These are phyloP conservation scores for Pyracantha coccinea DNA, from an alignment of 331 rosid species.

Conservation along the genomic window DNA sequence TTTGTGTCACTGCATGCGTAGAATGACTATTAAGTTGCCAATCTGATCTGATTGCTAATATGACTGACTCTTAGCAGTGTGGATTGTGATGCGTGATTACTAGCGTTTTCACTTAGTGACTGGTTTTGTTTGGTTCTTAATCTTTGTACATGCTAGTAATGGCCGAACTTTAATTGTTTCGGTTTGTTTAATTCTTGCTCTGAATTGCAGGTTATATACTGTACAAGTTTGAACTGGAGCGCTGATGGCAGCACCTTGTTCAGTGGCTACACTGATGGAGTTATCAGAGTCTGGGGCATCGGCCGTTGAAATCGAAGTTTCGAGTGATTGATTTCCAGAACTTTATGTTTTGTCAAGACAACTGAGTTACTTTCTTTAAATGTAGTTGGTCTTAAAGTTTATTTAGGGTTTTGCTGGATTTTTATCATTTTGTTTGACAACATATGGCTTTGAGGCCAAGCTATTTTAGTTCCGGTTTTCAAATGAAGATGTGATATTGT, in stretches of 20 bases:
- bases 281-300: constrained; percentile 89
- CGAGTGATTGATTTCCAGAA: constrained; percentile 12
- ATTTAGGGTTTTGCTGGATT: constrained; percentile 28
- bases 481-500: constrained; percentile 9
- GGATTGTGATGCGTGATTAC: no score
- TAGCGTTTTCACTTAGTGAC: no score
- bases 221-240: constrained; percentile 97
- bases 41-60: no score
- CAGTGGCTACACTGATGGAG: constrained; percentile 93
- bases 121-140: background rate
- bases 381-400: constrained; percentile 21
- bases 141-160: background rate
- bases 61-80: no score
- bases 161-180: background rate
- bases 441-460: constrained; percentile 44
- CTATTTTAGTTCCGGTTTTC: constrained; percentile 24
- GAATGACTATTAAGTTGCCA: no score
- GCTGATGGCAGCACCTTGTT: constrained; percentile 97
- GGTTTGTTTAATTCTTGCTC: background rate
- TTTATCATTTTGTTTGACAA: constrained; percentile 21
- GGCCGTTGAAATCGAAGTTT: constrained; percentile 50
- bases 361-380: constrained; percentile 23
- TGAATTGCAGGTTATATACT: constrained; percentile 61
- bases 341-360: constrained; percentile 28
- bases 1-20: no score